Evolutionary conservation across 306 rosid genomes (phyloP), one percentile per base, ranked within the genome.

Genomic region (Carpinus fangiana): DNA sequence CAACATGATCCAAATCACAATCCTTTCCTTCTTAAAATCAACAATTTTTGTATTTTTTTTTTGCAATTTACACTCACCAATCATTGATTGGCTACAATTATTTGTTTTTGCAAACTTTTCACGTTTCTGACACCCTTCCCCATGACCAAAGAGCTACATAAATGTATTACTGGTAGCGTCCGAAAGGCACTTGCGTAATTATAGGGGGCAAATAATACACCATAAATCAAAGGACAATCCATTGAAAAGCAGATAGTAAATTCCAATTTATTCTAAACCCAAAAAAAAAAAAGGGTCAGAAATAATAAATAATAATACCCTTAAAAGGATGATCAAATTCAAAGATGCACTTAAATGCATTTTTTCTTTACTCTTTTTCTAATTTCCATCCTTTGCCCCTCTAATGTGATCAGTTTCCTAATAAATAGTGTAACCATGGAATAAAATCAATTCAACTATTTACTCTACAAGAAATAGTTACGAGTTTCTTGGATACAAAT

Each of bases 381-480:
- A 28, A 46, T 72, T 79, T 43, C 0, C 28, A 26, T 41, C 8
- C 26, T 54, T 50, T 26, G 52, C 43, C 56, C 28, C 47, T 52
- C 47, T 12, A 26, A 12, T 50, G 45, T 68, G 28, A 57, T 16
- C 68, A 12, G 60, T 73, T 59, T 57, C 48, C 53, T 16, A 67
- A 56, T 64, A 18, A 67, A 56, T 64, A 18, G 36, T 11, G 36
- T 23, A 59, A 64, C 76, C 71, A 62, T 62, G 17, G 43, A 68
- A 76, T 14, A 65, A 72, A 72, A n/a, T 6, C 45, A 5, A 6
- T 41, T 41, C 45, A 41, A 41, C 45, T 41, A 41, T 77, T 78
- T 45, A 62, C 77, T 73, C 84, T 56, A 48, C 82, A 74, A 45
- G 65, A 79, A 77, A 78, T 70, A 56, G 57, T 75, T 28, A 9